Evolutionary conservation across 495 filamentous ascomycete species (phyloP), one percentile per base, ranked within the genome.

Genomic region (Neurospora sp.): DNA sequence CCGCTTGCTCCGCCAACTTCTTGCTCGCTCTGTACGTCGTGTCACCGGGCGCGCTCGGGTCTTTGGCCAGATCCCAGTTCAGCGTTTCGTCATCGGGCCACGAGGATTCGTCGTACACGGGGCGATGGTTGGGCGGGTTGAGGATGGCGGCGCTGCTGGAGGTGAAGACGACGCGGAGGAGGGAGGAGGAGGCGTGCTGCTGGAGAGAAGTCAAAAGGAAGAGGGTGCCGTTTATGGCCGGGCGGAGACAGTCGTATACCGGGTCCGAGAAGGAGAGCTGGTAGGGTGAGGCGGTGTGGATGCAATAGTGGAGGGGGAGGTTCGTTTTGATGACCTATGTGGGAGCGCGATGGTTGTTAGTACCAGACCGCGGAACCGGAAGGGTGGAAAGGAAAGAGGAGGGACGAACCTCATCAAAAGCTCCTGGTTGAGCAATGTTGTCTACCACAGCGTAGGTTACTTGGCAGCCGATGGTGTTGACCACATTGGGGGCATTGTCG

Each of bases 221-320:
- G 1, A 76, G 80, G 3, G 82, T 85, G 31, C 84, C 84, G 18
- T 81, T 82, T 38, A 85, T 81, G 44, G 84, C 84, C 2, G 83
- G 83, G 40, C 82, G 78, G 12, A 84, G 77, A 69, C 84, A 83
- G 40, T 84, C 81, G 9, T 74, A 74, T 7, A 79, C 69, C 3
- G 82, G 82, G 69, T 85, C 82, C 14, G 79, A 72, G 16, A 78
- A 78, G 48, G 76, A 74, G 18, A 82, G 72, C 9, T 82, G 79
- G 74, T 81, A 85, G 6, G 84, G 84, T 0, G 83, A 85, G 2
- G 84, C 84, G 3, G 82, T 84, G 74, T 85, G 84, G 27, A 85
- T 72, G 42, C 85, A 82, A 70, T 81, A 83, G 76, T 80, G 76
- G 35, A 85, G 79, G 0, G 78, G 78, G 1, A 76, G 74, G 10